Evolutionary conservation across 371 early-diverging fungal species (phyloP).

Genomic region (Nematocida sp.): DNA sequence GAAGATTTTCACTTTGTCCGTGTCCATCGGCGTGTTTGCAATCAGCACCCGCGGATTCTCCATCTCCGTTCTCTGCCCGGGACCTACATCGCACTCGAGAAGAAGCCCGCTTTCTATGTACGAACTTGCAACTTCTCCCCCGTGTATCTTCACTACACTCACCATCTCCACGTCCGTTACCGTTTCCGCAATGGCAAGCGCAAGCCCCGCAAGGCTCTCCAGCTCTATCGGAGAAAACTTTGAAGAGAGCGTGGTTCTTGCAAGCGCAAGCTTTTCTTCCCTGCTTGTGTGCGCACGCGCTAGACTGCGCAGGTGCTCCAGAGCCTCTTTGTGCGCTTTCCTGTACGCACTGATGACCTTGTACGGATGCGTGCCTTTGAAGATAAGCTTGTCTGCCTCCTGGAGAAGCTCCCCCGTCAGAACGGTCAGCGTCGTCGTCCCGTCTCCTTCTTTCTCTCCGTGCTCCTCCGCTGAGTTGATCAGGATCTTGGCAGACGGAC

Average conservation of each 20-base stretch:
- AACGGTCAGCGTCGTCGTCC: conserved; percentile 96
- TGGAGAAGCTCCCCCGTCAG: conserved; percentile 88
- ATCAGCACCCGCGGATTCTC: conserved; percentile 37
- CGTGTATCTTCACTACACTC: conserved; percentile 92
- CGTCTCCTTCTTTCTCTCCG: conserved; percentile 99
- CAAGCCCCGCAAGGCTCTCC: conserved; percentile 85
- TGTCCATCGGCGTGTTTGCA: conserved; percentile 76
- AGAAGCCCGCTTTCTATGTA: conserved; percentile 93
- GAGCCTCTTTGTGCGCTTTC: conserved; percentile 77
- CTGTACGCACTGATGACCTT: conserved; percentile 91
- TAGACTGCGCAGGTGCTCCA: conserved; percentile 73
- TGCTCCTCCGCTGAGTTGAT: conserved; percentile 86
- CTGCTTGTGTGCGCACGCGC: conserved; percentile 72
- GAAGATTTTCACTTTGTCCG: conserved; percentile 98
- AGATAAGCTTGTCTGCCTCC: conserved; percentile 86
- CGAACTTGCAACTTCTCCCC: conserved; percentile 85
- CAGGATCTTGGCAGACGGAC: conserved; percentile 92
- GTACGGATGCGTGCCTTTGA: conserved; percentile 75
- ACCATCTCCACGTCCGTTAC: conserved; percentile 67
- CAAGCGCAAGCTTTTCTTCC: conserved; percentile 60
- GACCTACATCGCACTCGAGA: conserved; percentile 91
- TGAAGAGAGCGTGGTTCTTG: conserved; percentile 89
- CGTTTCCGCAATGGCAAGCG: conserved; percentile 83
- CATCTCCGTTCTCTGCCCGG: conserved; percentile 72
- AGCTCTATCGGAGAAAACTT: conserved; percentile 91